A percentile compares a stretch with the other conserved stretches of the same genome.
These are phyloP conservation scores for Vigna radiata DNA, from an alignment of 306 rosid genomes.

Conservation along the genomic window DNA sequence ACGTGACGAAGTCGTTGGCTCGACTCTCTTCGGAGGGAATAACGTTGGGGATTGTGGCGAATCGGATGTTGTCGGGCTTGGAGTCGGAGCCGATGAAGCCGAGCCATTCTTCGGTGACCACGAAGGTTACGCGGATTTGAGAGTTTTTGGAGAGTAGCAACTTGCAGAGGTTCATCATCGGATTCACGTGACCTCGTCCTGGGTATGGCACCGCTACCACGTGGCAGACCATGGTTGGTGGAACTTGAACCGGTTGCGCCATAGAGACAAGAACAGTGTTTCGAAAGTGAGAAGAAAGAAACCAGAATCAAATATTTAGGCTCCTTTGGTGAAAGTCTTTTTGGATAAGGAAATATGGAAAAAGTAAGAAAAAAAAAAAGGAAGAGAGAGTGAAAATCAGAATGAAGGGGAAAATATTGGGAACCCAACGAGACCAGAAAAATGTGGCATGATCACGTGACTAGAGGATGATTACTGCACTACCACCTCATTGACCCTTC, in stretches of 20 bases:
- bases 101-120: constrained; percentile 71
- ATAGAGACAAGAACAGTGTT: neutral
- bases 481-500: too few relatives aligned
- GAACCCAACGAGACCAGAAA: neutral
- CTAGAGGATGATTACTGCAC: too few relatives aligned
- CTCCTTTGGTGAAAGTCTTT: too few relatives aligned
- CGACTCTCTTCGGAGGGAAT: constrained; percentile 60
- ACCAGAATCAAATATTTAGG: too few relatives aligned
- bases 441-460: too few relatives aligned
- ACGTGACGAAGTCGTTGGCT: constrained; percentile 43
- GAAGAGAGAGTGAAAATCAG: too few relatives aligned
- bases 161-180: constrained; percentile 64
- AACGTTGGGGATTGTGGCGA: constrained; percentile 60
- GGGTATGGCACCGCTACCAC: constrained; percentile 62
- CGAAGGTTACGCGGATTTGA: constrained; percentile 53
- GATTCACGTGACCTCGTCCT: constrained; percentile 62
- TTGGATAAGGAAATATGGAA: too few relatives aligned
- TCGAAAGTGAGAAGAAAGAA: too few relatives aligned
- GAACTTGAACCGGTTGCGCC: neutral
- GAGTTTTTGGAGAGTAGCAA: constrained; percentile 33
- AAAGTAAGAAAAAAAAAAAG: too few relatives aligned
- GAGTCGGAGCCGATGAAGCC: constrained; percentile 50
- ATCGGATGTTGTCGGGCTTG: constrained; percentile 50
- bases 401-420: too few relatives aligned
- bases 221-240: constrained; percentile 44